Conservation (phyloP, 2,329 filamentous ascomycete genomes). For the Fusarium paranaense region DNA sequence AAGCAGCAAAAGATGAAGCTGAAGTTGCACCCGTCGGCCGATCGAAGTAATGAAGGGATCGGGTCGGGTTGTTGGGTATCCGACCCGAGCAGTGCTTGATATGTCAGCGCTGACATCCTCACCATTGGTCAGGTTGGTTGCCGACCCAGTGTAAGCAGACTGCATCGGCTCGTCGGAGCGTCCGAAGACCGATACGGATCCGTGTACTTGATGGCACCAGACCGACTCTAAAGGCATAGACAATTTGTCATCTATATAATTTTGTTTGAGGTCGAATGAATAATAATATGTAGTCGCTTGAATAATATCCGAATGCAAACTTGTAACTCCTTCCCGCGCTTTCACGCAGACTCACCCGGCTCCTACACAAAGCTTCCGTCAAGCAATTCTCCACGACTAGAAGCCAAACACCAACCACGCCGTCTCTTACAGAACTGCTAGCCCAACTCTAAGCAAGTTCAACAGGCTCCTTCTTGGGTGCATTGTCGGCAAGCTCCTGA, state of each 20-base stretch:
- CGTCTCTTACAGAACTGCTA: neutral
- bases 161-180: neutral
- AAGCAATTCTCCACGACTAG: neutral
- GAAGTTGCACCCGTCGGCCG: slow-evolving; percentile 1
- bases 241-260: neutral
- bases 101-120: neutral
- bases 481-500: slow-evolving; percentile 13
- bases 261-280: neutral
- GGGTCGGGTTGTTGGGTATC: neutral
- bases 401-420: neutral
- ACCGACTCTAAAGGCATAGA: neutral
- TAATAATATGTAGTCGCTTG: neutral
- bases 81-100: neutral
- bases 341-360: neutral
- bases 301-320: neutral
- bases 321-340: neutral
- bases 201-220: neutral
- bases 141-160: neutral
- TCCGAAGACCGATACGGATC: neutral
- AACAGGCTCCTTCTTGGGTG: slow-evolving; percentile 3
- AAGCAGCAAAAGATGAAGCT: neutral
- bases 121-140: neutral
- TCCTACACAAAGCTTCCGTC: neutral
- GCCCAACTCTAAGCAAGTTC: slow-evolving; percentile 8
- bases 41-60: neutral